Evolutionary conservation across 129 eudicot species (phyloP).

Genomic region (Glebionis coronaria): DNA sequence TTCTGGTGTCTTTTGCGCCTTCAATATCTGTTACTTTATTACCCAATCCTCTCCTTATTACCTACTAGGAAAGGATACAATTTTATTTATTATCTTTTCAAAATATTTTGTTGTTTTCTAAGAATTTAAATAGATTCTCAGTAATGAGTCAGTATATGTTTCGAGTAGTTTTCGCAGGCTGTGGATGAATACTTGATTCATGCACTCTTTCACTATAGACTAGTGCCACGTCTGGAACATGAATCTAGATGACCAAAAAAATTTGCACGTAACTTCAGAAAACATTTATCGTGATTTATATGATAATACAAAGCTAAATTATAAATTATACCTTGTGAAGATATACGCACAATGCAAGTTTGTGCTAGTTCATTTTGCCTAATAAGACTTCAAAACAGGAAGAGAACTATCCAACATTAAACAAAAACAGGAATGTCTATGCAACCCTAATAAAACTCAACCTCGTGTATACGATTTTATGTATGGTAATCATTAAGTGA

Average conservation of each 20-base stretch:
- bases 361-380: conserved; percentile 98
- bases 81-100: conserved; percentile 63
- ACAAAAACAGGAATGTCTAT: not conserved
- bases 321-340: conserved; percentile 71
- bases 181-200: conserved; percentile 66
- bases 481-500: not conserved
- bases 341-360: conserved; percentile 90
- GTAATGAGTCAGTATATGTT: conserved; percentile 74
- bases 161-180: conserved; percentile 51
- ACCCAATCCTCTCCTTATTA: conserved; percentile 48
- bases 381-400: conserved; percentile 74
- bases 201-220: conserved; percentile 84
- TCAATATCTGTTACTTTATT: conserved; percentile 89
- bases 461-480: conserved; percentile 12
- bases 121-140: conserved; percentile 90
- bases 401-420: conserved; percentile 4
- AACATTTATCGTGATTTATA: not conserved
- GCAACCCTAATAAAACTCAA: conserved; percentile 13
- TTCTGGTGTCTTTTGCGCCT: conserved; percentile 71
- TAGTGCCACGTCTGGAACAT: conserved; percentile 90
- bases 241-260: conserved; percentile 43
- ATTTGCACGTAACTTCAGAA: not conserved
- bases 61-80: conserved; percentile 54
- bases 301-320: not conserved
- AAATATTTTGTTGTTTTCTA: conserved; percentile 62